Percentiles rank a stretch among this genome's conserved stretches.
phyloP scores from a whole-genome alignment of 192 early-diverging fungal genomes.

The Coemansia guatemalensis region DNA sequence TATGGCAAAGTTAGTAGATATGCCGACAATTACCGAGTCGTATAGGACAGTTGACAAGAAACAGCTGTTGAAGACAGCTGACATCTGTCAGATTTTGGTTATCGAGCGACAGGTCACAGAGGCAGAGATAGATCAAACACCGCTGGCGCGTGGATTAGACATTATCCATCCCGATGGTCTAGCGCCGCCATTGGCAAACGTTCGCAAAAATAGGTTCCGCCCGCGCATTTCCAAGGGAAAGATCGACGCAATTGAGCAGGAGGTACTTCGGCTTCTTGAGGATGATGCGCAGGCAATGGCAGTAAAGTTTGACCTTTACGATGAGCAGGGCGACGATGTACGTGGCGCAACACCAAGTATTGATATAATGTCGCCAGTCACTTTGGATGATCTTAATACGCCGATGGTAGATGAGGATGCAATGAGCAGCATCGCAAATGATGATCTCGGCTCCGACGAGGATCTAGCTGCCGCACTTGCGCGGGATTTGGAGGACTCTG shows the following conservation, averaged over 20 bases:
- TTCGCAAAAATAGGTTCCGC: slow-evolving; percentile 33
- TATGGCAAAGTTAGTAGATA: slow-evolving; percentile 30
- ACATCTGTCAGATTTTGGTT: slow-evolving; percentile 48
- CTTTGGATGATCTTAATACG: slow-evolving; percentile 38
- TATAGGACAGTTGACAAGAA: slow-evolving; percentile 43
- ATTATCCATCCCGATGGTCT: slow-evolving; percentile 30
- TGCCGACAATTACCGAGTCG: slow-evolving; percentile 46
- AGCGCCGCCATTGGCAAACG: slow-evolving; percentile 23
- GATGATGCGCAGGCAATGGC: slow-evolving; percentile 44
- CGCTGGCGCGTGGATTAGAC: slow-evolving; percentile 37
- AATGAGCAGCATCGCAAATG: slow-evolving; percentile 43
- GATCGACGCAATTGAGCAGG: slow-evolving; percentile 37
- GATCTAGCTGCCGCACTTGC: slow-evolving; percentile 42
- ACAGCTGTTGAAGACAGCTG: slow-evolving; percentile 46
- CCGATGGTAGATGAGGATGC: slow-evolving; percentile 43
- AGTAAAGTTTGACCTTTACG: slow-evolving; percentile 35
- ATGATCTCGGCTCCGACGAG: slow-evolving; percentile 48
- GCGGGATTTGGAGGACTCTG: slow-evolving; percentile 34
- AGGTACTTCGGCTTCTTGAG: slow-evolving; percentile 39
- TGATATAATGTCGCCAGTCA: slow-evolving; percentile 46
- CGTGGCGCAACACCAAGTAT: slow-evolving; percentile 37
- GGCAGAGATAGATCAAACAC: slow-evolving; percentile 2
- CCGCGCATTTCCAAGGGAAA: slow-evolving; percentile 23
- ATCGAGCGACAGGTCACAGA: slow-evolving; percentile 20
- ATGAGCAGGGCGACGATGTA: slow-evolving; percentile 31